phyloP scores from a whole-genome alignment of 2,329 filamentous ascomycete species.

The Nemania serpens region DNA sequence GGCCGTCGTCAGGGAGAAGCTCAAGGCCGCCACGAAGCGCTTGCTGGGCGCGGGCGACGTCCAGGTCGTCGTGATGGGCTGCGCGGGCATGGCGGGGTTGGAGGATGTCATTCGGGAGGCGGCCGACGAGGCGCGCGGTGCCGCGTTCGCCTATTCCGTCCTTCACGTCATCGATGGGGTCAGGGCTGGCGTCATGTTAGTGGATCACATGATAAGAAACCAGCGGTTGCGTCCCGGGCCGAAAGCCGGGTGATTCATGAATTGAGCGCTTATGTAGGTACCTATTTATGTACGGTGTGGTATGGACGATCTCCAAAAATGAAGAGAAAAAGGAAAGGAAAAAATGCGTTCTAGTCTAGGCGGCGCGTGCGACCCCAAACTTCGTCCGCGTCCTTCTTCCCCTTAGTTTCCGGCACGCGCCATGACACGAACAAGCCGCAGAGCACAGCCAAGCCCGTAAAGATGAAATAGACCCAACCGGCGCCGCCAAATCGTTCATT shows the following conservation, averaged over 20 bases:
- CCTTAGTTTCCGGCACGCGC: conserved; percentile 85
- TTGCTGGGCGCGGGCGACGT: conserved; percentile 61
- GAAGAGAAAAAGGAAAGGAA: too few relatives aligned
- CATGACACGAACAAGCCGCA: conserved; percentile 73
- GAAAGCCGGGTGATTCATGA: conserved; percentile 31
- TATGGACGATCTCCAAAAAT: too few relatives aligned
- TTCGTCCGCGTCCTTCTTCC: conserved; percentile 81
- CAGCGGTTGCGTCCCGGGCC: conserved; percentile 42
- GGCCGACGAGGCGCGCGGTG: conserved; percentile 66
- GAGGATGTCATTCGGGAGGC: conserved; percentile 75
- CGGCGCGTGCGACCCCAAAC: conserved; percentile 79
- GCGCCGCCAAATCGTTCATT: conserved; percentile 67
- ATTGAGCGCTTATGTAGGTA: not conserved
- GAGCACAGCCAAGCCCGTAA: conserved; percentile 72
- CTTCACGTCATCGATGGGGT: conserved; percentile 81
- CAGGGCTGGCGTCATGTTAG: conserved; percentile 67
- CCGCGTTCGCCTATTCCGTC: conserved; percentile 55
- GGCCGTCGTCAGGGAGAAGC: conserved; percentile 65
- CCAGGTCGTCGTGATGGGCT: conserved; percentile 78
- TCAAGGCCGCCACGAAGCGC: conserved; percentile 71
- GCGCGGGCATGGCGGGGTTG: conserved; percentile 88
- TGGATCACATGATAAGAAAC: conserved; percentile 59
- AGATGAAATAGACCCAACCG: conserved; percentile 91
- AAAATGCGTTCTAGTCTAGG: conserved; percentile 47
- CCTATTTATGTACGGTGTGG: too few relatives aligned